phyloP scores from a whole-genome alignment of 345 rosid species.

The Salix dunnii region DNA sequence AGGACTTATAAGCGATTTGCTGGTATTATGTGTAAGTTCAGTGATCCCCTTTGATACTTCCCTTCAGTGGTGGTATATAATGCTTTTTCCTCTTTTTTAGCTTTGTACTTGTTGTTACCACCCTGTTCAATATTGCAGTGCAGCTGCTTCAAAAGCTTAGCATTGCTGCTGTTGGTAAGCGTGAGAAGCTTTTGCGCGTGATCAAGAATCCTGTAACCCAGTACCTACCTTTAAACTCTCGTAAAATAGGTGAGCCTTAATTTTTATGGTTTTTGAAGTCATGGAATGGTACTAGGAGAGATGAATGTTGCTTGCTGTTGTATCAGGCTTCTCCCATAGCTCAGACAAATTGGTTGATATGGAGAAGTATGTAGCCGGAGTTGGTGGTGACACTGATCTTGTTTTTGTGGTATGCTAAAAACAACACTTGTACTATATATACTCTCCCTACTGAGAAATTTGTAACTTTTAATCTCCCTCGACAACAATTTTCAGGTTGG shows the following conservation, averaged over 20 bases:
- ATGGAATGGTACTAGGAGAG: neutral
- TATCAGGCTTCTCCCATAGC: conserved; percentile 77
- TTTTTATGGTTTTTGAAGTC: neutral
- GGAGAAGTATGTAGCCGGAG: conserved; percentile 51
- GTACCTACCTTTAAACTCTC: conserved; percentile 59
- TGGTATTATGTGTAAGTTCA: conserved; percentile 74
- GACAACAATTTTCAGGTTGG: conserved; percentile 49
- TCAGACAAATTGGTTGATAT: conserved; percentile 64
- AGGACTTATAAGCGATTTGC: conserved; percentile 80
- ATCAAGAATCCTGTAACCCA: conserved; percentile 72
- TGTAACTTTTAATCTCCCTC: neutral
- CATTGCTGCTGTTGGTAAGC: conserved; percentile 65
- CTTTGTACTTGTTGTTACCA: neutral
- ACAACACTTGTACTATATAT: neutral
- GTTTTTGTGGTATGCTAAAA: conserved; percentile 78
- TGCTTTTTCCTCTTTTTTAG: neutral
- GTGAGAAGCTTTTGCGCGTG: conserved; percentile 75
- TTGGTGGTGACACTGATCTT: conserved; percentile 50
- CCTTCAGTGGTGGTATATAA: neutral
- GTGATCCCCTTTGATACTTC: neutral
- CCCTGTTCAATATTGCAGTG: conserved; percentile 41
- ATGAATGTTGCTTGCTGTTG: conserved; percentile 7
- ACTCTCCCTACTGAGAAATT: neutral
- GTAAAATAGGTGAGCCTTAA: conserved; percentile 55
- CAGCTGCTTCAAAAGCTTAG: conserved; percentile 81